Percentiles rank a stretch among this genome's conserved stretches.
Evolutionary conservation across 2,329 filamentous ascomycete species (phyloP).

Genomic region (Harringtonia aguacate): DNA sequence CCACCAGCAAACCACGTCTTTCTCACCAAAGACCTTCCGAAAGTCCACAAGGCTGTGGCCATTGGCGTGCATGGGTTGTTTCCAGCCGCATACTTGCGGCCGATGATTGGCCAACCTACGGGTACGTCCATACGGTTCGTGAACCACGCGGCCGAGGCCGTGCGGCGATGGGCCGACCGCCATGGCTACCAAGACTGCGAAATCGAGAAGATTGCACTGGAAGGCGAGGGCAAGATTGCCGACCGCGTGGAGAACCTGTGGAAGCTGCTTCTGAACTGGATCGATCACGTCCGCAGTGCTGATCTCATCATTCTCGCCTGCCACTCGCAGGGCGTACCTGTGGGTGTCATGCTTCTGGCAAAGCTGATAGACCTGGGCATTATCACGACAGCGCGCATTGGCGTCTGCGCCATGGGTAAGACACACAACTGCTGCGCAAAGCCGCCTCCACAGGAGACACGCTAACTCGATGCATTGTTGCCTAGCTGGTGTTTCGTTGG

Average conservation of each 20-base stretch:
- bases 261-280: slow-evolving; percentile 91
- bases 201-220: slow-evolving; percentile 87
- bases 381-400: slow-evolving; percentile 64
- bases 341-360: slow-evolving; percentile 82
- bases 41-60: slow-evolving; percentile 75
- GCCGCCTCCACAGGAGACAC: too few species aligned
- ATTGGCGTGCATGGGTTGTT: slow-evolving; percentile 95
- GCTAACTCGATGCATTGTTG: too few species aligned
- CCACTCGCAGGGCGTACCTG: slow-evolving; percentile 91
- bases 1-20: slow-evolving; percentile 59
- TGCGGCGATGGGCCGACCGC: slow-evolving; percentile 68
- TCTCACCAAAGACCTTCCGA: slow-evolving; percentile 55
- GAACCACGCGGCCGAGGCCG: slow-evolving; percentile 72
- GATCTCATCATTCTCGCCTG: slow-evolving; percentile 90
- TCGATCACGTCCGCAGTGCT: slow-evolving; percentile 76
- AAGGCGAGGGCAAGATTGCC: slow-evolving; percentile 85
- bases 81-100: slow-evolving; percentile 75
- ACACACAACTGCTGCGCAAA: too few species aligned
- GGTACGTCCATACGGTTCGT: slow-evolving; percentile 92
- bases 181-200: slow-evolving; percentile 65
- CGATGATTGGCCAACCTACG: slow-evolving; percentile 86
- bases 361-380: slow-evolving; percentile 88
- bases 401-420: slow-evolving; percentile 67
- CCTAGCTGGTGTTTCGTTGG: slow-evolving; percentile 77
- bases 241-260: slow-evolving; percentile 87